These are phyloP conservation scores for Neckera pumila DNA, from an alignment of 225 moss, liverwort and hornwort species.

Conservation along the genomic window DNA sequence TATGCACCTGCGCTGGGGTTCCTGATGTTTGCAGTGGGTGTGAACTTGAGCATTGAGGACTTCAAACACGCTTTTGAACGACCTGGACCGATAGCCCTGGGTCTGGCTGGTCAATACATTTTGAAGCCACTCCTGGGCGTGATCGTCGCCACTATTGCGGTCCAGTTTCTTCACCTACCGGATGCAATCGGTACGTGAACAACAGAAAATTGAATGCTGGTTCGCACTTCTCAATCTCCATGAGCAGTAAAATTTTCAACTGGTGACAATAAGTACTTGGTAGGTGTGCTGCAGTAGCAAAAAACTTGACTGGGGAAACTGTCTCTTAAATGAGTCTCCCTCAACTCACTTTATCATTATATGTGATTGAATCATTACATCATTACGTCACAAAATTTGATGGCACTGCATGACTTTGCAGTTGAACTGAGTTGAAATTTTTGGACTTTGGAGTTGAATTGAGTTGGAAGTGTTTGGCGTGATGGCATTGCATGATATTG, in stretches of 20 bases:
- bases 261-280: background rate
- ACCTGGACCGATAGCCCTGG: slow-evolving; percentile 51
- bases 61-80: slow-evolving; percentile 69
- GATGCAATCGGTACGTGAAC: slow-evolving; percentile 50
- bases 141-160: slow-evolving; percentile 36
- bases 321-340: background rate
- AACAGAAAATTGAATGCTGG: background rate
- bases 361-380: background rate
- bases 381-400: background rate
- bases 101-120: slow-evolving; percentile 61
- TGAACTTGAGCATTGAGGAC: slow-evolving; percentile 63
- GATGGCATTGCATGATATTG: background rate
- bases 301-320: too few relatives aligned
- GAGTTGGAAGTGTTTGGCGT: background rate
- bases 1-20: slow-evolving; percentile 82
- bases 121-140: slow-evolving; percentile 69
- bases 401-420: background rate
- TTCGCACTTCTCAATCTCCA: background rate
- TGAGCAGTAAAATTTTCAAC: background rate
- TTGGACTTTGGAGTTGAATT: background rate
- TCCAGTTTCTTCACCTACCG: slow-evolving; percentile 60
- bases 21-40: slow-evolving; percentile 85
- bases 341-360: background rate
- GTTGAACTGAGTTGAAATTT: background rate
- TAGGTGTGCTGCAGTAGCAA: background rate